Evolutionary conservation across 2,329 filamentous ascomycete species (phyloP).

Genomic region (Neocucurbitaria cava): DNA sequence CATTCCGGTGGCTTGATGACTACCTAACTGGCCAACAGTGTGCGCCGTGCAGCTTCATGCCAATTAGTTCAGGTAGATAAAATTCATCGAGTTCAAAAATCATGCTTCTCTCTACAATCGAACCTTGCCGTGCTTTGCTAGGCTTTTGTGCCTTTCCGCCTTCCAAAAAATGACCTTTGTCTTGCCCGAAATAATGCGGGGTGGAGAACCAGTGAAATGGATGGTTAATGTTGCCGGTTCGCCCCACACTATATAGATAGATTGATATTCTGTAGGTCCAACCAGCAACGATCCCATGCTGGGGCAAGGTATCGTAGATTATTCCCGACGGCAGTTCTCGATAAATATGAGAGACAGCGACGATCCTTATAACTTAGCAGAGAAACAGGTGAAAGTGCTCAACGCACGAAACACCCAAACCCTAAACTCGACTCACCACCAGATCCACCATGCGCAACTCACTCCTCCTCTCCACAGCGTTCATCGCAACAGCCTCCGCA

Average conservation of each 20-base stretch:
- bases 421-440: neutral
- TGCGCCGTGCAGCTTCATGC: neutral
- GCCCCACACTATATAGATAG: constrained; percentile 10
- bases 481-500: constrained; percentile 1
- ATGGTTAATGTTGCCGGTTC: neutral
- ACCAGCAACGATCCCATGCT: neutral
- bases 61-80: neutral
- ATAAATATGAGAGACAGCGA: neutral
- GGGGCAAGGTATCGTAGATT: neutral
- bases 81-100: no score
- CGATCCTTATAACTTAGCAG: neutral
- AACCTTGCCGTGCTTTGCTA: neutral
- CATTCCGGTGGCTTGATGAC: neutral
- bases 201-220: neutral
- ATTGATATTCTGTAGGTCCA: constrained; percentile 2
- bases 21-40: neutral
- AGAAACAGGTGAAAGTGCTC: neutral
- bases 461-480: neutral
- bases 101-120: no score
- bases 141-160: neutral
- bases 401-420: neutral
- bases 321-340: neutral
- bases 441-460: neutral
- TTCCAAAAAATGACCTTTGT: neutral
- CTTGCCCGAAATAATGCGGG: neutral